Evolutionary conservation across 108 stramenopile species (phyloP).

Genomic region (Fistulifera solaris): DNA sequence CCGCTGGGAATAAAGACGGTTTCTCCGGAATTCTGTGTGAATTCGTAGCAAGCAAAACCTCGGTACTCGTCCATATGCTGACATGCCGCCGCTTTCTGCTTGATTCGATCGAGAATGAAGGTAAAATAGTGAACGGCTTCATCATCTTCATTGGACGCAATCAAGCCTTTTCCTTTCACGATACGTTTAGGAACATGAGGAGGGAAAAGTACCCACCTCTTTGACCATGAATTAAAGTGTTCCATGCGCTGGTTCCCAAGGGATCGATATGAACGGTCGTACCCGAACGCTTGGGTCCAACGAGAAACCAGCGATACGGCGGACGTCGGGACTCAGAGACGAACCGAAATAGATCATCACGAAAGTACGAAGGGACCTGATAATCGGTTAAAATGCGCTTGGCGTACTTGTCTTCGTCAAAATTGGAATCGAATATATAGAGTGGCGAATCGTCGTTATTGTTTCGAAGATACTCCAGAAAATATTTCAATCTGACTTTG

Average conservation of each 20-base stretch:
- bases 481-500: slow-evolving; percentile 86
- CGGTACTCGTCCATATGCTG: slow-evolving; percentile 34
- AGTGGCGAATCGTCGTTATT: slow-evolving; percentile 94
- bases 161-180: slow-evolving; percentile 76
- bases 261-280: slow-evolving; percentile 96
- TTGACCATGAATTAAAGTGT: slow-evolving; percentile 89
- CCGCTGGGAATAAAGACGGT: slow-evolving; percentile 93
- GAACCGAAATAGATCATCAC: slow-evolving; percentile 87
- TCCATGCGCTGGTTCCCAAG: slow-evolving; percentile 95
- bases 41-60: slow-evolving; percentile 85
- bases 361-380: slow-evolving; percentile 84
- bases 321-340: slow-evolving; percentile 89
- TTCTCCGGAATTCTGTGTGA: slow-evolving; percentile 95
- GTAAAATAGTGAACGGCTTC: slow-evolving; percentile 97
- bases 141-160: slow-evolving; percentile 86
- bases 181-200: slow-evolving; percentile 77
- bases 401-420: slow-evolving; percentile 72
- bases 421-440: slow-evolving; percentile 94
- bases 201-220: slow-evolving; percentile 98
- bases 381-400: slow-evolving; percentile 59
- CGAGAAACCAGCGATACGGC: slow-evolving; percentile 94
- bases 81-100: slow-evolving; percentile 41
- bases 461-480: slow-evolving; percentile 67
- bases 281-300: slow-evolving; percentile 87
- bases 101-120: slow-evolving; percentile 85